Conservation (phyloP, 352 stramenopile genomes). For the Phytophthora crassamura region DNA sequence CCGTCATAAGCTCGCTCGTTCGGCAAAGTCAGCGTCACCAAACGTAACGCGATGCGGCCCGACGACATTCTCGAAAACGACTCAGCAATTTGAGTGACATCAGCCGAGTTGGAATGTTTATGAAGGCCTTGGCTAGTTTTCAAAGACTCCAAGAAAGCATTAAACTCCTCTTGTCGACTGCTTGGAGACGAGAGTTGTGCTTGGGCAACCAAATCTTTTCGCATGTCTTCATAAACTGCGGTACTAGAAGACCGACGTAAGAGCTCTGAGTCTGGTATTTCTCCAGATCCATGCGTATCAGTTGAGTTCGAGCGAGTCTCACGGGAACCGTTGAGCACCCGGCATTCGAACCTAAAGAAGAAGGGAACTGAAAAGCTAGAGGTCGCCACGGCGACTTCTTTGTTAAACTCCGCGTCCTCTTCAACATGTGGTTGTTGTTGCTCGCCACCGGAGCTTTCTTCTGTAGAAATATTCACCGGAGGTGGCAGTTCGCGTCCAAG, state of each 20-base stretch:
- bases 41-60: constrained; percentile 66
- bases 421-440: constrained; percentile 53
- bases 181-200: constrained; percentile 26
- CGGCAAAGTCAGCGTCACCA: constrained; percentile 80
- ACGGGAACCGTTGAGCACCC: constrained; percentile 50
- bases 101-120: constrained; percentile 18
- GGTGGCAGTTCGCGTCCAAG: constrained; percentile 33
- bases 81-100: constrained; percentile 62
- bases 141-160: constrained; percentile 50
- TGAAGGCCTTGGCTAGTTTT: constrained; percentile 21
- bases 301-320: constrained; percentile 32
- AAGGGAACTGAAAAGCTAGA: constrained; percentile 87
- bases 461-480: constrained; percentile 32
- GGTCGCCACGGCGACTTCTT: constrained; percentile 81
- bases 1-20: constrained; percentile 73
- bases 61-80: constrained; percentile 48
- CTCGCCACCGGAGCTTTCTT: constrained; percentile 35
- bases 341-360: constrained; percentile 88
- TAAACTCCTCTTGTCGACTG: constrained; percentile 43
- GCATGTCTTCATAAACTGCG: constrained; percentile 58
- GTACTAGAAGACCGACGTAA: constrained; percentile 57
- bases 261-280: constrained; percentile 14
- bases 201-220: constrained; percentile 34
- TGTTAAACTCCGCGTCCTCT: constrained; percentile 85
- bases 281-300: constrained; percentile 16